Base-by-base conservation (phyloP, 208 protist genomes). In the Trypanosoma boissoni region DNA sequence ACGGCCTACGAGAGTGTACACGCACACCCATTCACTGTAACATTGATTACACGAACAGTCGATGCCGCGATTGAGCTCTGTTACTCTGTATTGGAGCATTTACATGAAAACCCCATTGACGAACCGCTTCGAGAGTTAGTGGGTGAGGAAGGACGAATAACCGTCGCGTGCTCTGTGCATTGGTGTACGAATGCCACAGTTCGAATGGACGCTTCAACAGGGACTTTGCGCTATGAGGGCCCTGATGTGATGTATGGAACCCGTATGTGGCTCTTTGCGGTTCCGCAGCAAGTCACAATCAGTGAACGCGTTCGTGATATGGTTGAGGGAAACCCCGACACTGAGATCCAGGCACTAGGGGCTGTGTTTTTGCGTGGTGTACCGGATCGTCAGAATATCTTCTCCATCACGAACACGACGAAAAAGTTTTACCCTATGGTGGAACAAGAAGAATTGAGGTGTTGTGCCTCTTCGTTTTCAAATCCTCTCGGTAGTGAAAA, bases 181-280 rank as follows among this genome's bases (percentile, higher is more conserved):
- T 94, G 83, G 81, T 94, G 87, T 58, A 78, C 50, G 24, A 74
- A 90, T 53, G 86, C 78, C 4, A 76, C 46, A 21, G 80, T 94
- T 18, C 64, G 57, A 12, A 26, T 64, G 14, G 78, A 88, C 16
- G 54, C 32, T 2, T 20, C 67, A 12, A 62, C 63, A 18, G 62
- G 50, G 5, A 65, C 39, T 39, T 55, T 70, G 44, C 77, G 68
- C 52, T 93, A 90, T 48, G 80, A 80, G 29, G 86, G 86, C 20
- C 68, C 76, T 20, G 86, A 93, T 54, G 57, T 93, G 14, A 58
- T 78, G 24, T 86, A 80, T 58, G 64, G 74, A 24, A 73, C 56
- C 42, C 78, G 80, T 48, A 80, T 92, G 76, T 90, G 82, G 76
- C 50, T 78, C 21, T 88, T 93, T 56, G 78, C 82, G 23, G 68